Evolutionary conservation across 148 eudicot genomes (phyloP).

Genomic region (Rhododendron griersonianum): DNA sequence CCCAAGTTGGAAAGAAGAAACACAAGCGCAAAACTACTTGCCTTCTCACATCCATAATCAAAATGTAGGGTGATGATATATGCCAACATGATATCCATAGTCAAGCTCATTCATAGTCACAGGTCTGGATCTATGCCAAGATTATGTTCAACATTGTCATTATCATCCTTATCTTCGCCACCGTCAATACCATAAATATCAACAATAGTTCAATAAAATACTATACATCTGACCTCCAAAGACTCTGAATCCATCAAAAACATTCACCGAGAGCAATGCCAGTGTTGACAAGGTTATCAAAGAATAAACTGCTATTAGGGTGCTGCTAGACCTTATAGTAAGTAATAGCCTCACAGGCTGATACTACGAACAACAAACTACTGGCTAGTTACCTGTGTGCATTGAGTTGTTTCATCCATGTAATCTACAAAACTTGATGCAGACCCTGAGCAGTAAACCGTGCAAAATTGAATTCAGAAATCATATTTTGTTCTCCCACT

Average conservation of each 20-base stretch:
- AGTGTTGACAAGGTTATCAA: background rate
- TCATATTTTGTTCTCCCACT: constrained; percentile 96
- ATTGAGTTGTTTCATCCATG: background rate
- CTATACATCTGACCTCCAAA: background rate
- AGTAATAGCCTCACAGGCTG: background rate
- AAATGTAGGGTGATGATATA: background rate
- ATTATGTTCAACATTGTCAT: background rate
- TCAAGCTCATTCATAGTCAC: background rate
- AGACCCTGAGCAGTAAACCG: background rate
- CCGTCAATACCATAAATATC: background rate
- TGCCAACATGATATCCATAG: background rate
- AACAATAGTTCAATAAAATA: background rate
- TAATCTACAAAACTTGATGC: background rate
- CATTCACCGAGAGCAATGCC: background rate
- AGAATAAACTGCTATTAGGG: background rate
- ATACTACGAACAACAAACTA: background rate
- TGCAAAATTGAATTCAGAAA: constrained; percentile 30
- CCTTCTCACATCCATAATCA: background rate
- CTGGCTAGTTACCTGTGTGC: background rate
- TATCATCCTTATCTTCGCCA: background rate
- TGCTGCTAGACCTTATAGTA: background rate
- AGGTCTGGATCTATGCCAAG: background rate
- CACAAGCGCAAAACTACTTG: background rate
- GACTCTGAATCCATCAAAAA: background rate
- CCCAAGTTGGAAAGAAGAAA: background rate